Evolutionary conservation across 345 rosid genomes (phyloP).

Genomic region (Reutealis trisperma): DNA sequence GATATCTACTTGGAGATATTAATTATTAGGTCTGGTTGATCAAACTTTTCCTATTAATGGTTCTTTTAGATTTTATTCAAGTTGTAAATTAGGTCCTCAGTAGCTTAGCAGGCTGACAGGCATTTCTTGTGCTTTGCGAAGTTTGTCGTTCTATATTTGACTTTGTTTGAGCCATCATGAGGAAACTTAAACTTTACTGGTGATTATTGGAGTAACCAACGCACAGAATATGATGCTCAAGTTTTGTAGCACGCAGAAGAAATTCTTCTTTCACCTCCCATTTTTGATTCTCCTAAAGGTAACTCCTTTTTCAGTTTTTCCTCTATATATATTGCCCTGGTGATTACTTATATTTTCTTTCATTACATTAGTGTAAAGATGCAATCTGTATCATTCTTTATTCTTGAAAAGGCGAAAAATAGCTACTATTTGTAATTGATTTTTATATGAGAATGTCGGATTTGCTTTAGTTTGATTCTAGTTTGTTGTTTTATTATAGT

Average conservation of each 20-base stretch:
- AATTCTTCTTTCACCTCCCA: slow-evolving; percentile 50
- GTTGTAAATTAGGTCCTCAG: background rate
- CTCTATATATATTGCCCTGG: background rate
- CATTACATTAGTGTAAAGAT: background rate
- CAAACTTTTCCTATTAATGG: too few species aligned
- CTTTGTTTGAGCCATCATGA: background rate
- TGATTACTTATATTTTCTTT: background rate
- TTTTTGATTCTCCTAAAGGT: slow-evolving; percentile 51
- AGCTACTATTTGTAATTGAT: too few species aligned
- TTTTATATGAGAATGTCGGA: background rate
- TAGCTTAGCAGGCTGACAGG: background rate
- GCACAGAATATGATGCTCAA: slow-evolving; percentile 27
- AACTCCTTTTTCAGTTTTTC: background rate
- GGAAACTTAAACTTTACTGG: too few species aligned
- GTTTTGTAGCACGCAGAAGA: slow-evolving; percentile 59
- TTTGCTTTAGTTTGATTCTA: background rate
- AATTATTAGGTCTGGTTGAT: background rate
- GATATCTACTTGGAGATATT: background rate
- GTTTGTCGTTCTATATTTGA: background rate
- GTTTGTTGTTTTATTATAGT: background rate
- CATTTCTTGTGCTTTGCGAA: background rate
- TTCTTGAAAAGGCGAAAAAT: too few species aligned
- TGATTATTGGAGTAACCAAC: too few species aligned
- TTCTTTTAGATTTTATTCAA: background rate
- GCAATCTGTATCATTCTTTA: background rate